phyloP scores from a whole-genome alignment of 768 basidiomycete species.

The Tylopilus felleus region DNA sequence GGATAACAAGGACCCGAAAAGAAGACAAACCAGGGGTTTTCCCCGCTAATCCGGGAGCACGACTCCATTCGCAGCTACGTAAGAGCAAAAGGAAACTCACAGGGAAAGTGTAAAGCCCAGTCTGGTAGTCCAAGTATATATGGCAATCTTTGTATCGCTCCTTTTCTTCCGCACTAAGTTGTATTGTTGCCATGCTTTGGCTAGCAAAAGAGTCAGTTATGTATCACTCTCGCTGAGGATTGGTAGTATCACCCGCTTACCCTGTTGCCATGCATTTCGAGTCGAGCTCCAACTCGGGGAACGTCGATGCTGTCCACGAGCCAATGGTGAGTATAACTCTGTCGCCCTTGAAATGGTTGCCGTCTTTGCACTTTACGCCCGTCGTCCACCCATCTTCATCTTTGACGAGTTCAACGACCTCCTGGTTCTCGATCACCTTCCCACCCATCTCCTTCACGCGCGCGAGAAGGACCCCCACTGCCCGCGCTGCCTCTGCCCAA shows the following conservation, averaged over 20 bases:
- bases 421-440: slow-evolving; percentile 52
- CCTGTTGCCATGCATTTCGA: slow-evolving; percentile 72
- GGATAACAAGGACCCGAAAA: neutral
- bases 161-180: slow-evolving; percentile 69
- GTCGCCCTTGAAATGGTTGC: slow-evolving; percentile 51
- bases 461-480: slow-evolving; percentile 50
- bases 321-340: slow-evolving; percentile 71
- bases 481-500: slow-evolving; percentile 80
- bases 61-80: neutral
- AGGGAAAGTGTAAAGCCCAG: slow-evolving; percentile 83
- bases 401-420: slow-evolving; percentile 49
- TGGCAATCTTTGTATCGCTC: slow-evolving; percentile 56
- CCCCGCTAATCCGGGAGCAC: neutral
- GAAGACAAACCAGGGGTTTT: neutral
- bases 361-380: slow-evolving; percentile 65
- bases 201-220: slow-evolving; percentile 36
- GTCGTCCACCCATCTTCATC: slow-evolving; percentile 38
- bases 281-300: slow-evolving; percentile 55
- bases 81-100: slow-evolving; percentile 38
- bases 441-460: slow-evolving; percentile 61
- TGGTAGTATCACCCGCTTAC: slow-evolving; percentile 39
- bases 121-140: slow-evolving; percentile 68
- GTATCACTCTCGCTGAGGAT: neutral
- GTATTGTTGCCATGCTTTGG: slow-evolving; percentile 74
- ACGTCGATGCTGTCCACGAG: slow-evolving; percentile 81